Conservation (phyloP, 2,329 filamentous ascomycete species). For the Boeremia lycopersici region DNA sequence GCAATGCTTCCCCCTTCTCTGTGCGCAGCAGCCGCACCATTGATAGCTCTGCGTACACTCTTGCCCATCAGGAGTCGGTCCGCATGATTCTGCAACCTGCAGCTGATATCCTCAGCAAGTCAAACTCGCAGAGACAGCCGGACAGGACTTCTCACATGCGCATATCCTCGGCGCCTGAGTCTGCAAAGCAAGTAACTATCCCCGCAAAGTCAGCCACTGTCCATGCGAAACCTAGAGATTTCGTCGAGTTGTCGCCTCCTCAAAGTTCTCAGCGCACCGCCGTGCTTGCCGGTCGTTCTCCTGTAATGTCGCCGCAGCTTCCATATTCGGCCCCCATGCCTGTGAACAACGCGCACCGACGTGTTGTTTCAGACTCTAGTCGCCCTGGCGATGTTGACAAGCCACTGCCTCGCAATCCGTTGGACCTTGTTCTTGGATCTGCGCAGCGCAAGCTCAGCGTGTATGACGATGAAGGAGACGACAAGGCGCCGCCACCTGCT, state of each 20-base stretch:
- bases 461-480: conserved; percentile 19
- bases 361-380: conserved; percentile 22
- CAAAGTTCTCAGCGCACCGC: conserved; percentile 22
- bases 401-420: conserved; percentile 11
- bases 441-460: conserved; percentile 11
- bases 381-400: conserved; percentile 4
- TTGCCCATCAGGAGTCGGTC: conserved; percentile 41
- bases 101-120: conserved; percentile 41
- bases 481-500: conserved; percentile 29
- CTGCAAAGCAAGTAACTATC: conserved; percentile 8
- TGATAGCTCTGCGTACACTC: conserved; percentile 38
- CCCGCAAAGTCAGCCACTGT: too few relatives aligned
- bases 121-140: conserved; percentile 30
- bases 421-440: conserved; percentile 7
- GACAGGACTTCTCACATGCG: conserved; percentile 34
- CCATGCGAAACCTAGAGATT: conserved; percentile 23
- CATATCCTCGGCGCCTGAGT: conserved; percentile 43
- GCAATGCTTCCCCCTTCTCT: conserved; percentile 39
- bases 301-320: conserved; percentile 1
- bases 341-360: conserved; percentile 14
- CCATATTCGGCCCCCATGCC: conserved; percentile 17
- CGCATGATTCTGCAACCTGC: conserved; percentile 42
- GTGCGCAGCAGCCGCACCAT: conserved; percentile 32
- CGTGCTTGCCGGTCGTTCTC: background rate
- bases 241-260: conserved; percentile 31